Conservation (phyloP, 495 filamentous ascomycete genomes). For the Tuber umbilicatum region DNA sequence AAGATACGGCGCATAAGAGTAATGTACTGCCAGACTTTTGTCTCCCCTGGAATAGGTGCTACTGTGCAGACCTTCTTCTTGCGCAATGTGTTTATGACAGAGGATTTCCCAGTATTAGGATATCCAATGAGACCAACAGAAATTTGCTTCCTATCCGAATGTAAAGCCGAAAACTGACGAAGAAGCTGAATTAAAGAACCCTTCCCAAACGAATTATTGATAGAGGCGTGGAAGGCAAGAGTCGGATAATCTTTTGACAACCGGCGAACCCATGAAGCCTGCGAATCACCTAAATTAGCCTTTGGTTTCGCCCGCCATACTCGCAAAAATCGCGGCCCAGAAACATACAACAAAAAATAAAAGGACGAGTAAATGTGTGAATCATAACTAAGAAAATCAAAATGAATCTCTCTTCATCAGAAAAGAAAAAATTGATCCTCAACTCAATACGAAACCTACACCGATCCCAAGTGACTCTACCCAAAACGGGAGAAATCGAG, state of each 20-base stretch:
- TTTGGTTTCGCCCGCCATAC: neutral
- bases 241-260: conserved; percentile 85
- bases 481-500: conserved; percentile 82
- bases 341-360: conserved; percentile 7
- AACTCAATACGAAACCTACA: conserved; percentile 62
- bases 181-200: conserved; percentile 70
- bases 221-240: conserved; percentile 82
- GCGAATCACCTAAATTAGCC: conserved; percentile 15
- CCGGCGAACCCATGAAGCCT: conserved; percentile 79
- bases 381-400: conserved; percentile 96
- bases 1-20: conserved; percentile 96
- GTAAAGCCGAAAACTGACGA: conserved; percentile 87
- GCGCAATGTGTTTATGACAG: conserved; percentile 84
- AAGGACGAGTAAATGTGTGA: conserved; percentile 62
- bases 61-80: conserved; percentile 90
- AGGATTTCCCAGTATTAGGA: conserved; percentile 83
- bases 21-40: conserved; percentile 97
- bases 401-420: conserved; percentile 45
- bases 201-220: conserved; percentile 89
- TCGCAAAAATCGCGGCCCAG: neutral
- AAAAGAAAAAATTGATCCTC: conserved; percentile 36
- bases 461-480: conserved; percentile 43
- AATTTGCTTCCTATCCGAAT: conserved; percentile 85
- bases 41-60: conserved; percentile 92
- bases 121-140: conserved; percentile 84